Evolutionary conservation across 768 basidiomycete genomes (phyloP).

Genomic region (Mycena galericulata): DNA sequence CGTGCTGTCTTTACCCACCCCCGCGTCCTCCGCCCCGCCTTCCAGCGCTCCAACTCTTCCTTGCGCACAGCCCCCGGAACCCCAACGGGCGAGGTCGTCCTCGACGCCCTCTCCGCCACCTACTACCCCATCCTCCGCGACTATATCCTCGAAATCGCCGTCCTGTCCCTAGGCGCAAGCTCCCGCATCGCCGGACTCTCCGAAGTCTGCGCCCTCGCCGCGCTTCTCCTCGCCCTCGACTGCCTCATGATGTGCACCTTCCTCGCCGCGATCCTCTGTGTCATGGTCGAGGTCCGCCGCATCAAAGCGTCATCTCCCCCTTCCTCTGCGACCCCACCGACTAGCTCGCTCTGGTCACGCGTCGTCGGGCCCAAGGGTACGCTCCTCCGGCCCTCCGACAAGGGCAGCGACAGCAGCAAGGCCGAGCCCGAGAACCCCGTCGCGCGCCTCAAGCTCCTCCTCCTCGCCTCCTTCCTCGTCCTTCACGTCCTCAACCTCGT

Average conservation of each 20-base stretch:
- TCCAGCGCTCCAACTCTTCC: slow-evolving; percentile 47
- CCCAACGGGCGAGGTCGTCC: slow-evolving; percentile 85
- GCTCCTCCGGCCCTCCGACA: slow-evolving; percentile 47
- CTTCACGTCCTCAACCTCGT: slow-evolving; percentile 94
- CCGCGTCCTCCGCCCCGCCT: slow-evolving; percentile 40
- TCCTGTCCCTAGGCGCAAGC: slow-evolving; percentile 88
- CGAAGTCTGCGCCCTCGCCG: slow-evolving; percentile 96
- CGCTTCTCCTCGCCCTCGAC: slow-evolving; percentile 87
- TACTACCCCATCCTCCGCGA: slow-evolving; percentile 91
- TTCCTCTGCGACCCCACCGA: slow-evolving; percentile 42
- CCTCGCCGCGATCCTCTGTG: slow-evolving; percentile 87
- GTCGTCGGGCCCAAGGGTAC: slow-evolving; percentile 31
- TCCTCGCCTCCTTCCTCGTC: slow-evolving; percentile 92
- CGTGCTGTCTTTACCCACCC: slow-evolving; percentile 79
- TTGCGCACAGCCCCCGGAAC: slow-evolving; percentile 41
- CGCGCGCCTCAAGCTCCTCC: slow-evolving; percentile 87
- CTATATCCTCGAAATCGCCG: slow-evolving; percentile 92
- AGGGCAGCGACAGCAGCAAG: slow-evolving; percentile 41
- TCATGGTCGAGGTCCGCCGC: slow-evolving; percentile 94
- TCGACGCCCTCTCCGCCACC: slow-evolving; percentile 82
- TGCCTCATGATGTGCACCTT: slow-evolving; percentile 92
- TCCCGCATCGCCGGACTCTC: slow-evolving; percentile 88
- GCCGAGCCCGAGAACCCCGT: slow-evolving; percentile 80
- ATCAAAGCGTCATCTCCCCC: slow-evolving; percentile 61
- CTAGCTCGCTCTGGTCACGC: slow-evolving; percentile 1